Conservation (phyloP, 176 grass and related monocot species). For the Oryza glumipatula region DNA sequence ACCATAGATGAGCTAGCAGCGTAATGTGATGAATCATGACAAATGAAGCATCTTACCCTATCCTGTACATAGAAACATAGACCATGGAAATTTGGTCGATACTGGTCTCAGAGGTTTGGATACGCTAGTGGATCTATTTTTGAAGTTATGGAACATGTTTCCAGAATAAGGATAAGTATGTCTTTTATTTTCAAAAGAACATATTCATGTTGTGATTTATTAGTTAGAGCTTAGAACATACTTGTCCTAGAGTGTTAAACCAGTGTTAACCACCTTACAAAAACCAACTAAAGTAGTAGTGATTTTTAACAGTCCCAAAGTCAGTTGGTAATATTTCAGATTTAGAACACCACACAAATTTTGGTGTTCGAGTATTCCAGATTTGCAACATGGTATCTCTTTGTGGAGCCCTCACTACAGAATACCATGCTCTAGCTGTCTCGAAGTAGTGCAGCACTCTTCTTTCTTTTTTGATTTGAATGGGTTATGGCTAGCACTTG, state of each 20-base stretch:
- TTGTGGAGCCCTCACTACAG: neutral
- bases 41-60: neutral
- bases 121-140: neutral
- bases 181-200: constrained; percentile 14
- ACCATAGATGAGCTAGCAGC: neutral
- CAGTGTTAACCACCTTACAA: constrained; percentile 4
- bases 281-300: constrained; percentile 7
- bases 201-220: neutral
- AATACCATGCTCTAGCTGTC: neutral
- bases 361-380: neutral
- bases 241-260: neutral
- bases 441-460: too few relatives aligned
- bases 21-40: neutral
- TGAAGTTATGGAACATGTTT: constrained; percentile 26
- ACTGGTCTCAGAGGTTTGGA: constrained; percentile 21
- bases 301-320: neutral
- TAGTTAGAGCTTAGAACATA: neutral
- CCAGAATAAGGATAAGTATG: neutral
- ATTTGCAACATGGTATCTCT: neutral
- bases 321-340: neutral
- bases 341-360: neutral
- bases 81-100: neutral
- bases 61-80: neutral
- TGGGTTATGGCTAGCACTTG: neutral
- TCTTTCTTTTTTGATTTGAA: too few relatives aligned